phyloP scores from a whole-genome alignment of 176 grass and related monocot species.

The Aegilops umbellulata region DNA sequence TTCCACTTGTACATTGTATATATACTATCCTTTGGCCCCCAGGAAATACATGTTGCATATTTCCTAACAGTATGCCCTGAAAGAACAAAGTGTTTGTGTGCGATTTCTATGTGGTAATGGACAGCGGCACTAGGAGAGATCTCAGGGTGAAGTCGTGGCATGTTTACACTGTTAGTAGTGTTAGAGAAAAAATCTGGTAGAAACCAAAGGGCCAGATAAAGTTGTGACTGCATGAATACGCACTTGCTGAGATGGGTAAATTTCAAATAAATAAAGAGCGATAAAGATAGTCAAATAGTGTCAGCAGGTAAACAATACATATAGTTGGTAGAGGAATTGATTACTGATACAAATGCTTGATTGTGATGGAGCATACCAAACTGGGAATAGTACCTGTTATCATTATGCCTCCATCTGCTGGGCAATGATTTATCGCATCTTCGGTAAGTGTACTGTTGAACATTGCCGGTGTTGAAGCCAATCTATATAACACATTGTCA shows the following conservation, averaged over 20 bases:
- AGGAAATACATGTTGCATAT: not conserved
- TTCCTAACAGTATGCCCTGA: not conserved
- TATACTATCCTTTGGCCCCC: too few relatives aligned
- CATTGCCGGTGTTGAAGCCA: conserved; percentile 99
- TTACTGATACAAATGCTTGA: conserved; percentile 6
- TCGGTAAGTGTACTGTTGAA: conserved; percentile 94
- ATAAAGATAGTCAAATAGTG: not conserved
- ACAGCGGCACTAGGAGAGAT: not conserved
- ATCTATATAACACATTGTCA: conserved; percentile 52
- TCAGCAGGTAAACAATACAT: not conserved
- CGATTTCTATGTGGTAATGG: too few relatives aligned
- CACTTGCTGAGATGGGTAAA: not conserved
- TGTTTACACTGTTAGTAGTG: not conserved
- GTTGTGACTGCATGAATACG: not conserved
- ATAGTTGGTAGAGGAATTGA: not conserved
- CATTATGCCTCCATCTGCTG: conserved; percentile 96
- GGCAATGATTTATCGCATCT: conserved; percentile 64
- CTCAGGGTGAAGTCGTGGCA: not conserved
- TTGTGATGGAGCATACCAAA: conserved; percentile 15
- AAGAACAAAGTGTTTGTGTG: too few relatives aligned
- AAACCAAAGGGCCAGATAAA: not conserved
- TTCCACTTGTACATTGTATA: too few relatives aligned
- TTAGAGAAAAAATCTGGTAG: not conserved
- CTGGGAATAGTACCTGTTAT: conserved; percentile 73
- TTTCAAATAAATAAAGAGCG: not conserved